phyloP scores from a whole-genome alignment of 129 eudicot species.

The Flaveria sonorensis region DNA sequence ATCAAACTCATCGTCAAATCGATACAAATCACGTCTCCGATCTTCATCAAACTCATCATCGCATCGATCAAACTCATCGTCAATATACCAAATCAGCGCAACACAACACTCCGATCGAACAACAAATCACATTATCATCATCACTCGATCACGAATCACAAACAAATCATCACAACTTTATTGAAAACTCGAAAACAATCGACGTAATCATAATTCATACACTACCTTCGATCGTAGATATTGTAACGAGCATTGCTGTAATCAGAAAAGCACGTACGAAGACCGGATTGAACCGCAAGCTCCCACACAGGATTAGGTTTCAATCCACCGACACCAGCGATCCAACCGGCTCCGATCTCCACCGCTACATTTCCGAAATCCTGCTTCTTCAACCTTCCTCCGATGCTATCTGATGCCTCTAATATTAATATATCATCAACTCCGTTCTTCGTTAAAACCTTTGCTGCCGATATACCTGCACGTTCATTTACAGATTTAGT shows the following conservation, averaged over 20 bases:
- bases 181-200: neutral
- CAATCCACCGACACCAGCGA: constrained; percentile 93
- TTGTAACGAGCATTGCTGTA: constrained; percentile 89
- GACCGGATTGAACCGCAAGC: constrained; percentile 51
- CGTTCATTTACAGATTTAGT: too few species aligned
- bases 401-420: constrained; percentile 79
- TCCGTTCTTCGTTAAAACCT: constrained; percentile 67
- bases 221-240: constrained; percentile 67
- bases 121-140: too few species aligned
- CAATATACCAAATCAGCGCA: too few species aligned
- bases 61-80: too few species aligned
- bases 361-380: constrained; percentile 70
- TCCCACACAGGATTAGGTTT: constrained; percentile 82
- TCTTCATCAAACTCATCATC: too few species aligned
- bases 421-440: constrained; percentile 72
- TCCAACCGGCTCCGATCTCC: constrained; percentile 99
- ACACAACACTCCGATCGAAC: too few species aligned
- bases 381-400: constrained; percentile 73
- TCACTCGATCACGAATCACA: too few species aligned
- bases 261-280: constrained; percentile 85
- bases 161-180: too few species aligned
- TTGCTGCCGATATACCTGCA: constrained; percentile 79
- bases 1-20: too few species aligned
- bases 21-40: too few species aligned
- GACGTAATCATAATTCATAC: neutral